Evolutionary conservation across 73 alveolate genomes (phyloP).

Genomic region (Chromera velia): DNA sequence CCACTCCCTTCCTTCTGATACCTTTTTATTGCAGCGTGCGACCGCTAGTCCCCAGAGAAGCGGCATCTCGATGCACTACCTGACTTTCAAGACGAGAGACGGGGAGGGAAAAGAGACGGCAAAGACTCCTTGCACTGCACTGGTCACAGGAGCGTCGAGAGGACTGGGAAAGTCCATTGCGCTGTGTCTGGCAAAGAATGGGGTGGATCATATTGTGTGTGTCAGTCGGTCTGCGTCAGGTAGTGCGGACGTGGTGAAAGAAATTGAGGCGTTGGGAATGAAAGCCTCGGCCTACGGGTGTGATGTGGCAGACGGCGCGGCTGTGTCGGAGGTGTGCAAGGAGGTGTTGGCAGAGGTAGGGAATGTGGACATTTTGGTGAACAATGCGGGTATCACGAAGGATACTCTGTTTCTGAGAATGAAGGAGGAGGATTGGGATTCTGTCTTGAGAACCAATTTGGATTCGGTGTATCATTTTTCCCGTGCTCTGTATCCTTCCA

Average conservation of each 20-base stretch:
- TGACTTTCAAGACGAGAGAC: too few species aligned
- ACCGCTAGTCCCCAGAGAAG: too few species aligned
- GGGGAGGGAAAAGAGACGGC: too few species aligned
- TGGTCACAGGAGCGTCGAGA: slow-evolving; percentile 68
- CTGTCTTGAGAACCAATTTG: not conserved
- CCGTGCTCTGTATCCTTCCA: not conserved
- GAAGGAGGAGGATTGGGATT: slow-evolving; percentile 46
- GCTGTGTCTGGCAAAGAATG: not conserved
- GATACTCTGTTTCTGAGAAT: slow-evolving; percentile 77
- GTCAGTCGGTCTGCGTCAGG: not conserved
- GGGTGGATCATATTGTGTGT: not conserved
- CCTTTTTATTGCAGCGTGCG: too few species aligned
- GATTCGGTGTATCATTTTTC: not conserved
- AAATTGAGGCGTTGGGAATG: not conserved
- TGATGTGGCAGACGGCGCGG: not conserved
- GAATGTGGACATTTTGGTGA: slow-evolving; percentile 72
- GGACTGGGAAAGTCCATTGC: slow-evolving; percentile 42
- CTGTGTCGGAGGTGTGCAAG: not conserved
- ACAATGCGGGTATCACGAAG: slow-evolving; percentile 92
- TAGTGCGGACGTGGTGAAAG: not conserved
- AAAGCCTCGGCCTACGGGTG: not conserved
- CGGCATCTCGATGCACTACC: too few species aligned
- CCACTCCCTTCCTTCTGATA: too few species aligned
- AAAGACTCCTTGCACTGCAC: too few species aligned
- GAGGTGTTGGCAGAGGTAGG: slow-evolving; percentile 44